Evolutionary conservation across 352 stramenopile species (phyloP), one percentile per base, ranked within the genome.

Genomic region (Aphanomyces cochlioides): DNA sequence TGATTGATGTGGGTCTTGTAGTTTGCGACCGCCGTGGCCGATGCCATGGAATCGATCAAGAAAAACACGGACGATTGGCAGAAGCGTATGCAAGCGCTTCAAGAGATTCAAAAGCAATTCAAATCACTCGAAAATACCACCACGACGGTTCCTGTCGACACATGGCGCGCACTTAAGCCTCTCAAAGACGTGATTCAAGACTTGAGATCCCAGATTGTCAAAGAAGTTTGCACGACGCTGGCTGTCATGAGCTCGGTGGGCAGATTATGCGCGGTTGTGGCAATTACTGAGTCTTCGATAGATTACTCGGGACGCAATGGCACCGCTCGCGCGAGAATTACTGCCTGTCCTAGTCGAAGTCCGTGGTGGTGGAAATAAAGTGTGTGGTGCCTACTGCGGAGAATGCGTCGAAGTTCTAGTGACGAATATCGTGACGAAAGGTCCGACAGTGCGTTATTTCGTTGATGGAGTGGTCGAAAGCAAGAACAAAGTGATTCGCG

Each of bases 131-230:
- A 90, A 38, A 66, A 75, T 40, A 70, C 77, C 5, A 67, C 38
- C 61, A 56, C 73, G 72, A 75, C 75, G 36, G 60, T 93, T 6
- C 79, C 75, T 19, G 74, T 77, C 5, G 85, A 93, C 6, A 67
- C 88, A 19, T 94, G 87, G 87, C 87, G 87, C 66, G 75, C 77
- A 28, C 77, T 94, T 66, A 84, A 87, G 72, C 85, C 85, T 21
- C 78, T 94, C 17, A 90, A 90, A 58, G 47, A 48, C 28, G 83
- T 92, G 75, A 75, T 94, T 59, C 82, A 90, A 66, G 87, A 94
- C 60, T 69, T 94, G 63, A 81, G 87, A 40, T 94, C 87, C 19
- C 87, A 94, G 73, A 90, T 94, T 67, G 87, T 94, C 69, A 94
- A 94, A 69, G 87, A 92, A 56, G 85, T 90, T 15, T 94, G 87